Evolutionary conservation across 495 filamentous ascomycete species (phyloP).

Genomic region (Amphirosellinia nigrospora): DNA sequence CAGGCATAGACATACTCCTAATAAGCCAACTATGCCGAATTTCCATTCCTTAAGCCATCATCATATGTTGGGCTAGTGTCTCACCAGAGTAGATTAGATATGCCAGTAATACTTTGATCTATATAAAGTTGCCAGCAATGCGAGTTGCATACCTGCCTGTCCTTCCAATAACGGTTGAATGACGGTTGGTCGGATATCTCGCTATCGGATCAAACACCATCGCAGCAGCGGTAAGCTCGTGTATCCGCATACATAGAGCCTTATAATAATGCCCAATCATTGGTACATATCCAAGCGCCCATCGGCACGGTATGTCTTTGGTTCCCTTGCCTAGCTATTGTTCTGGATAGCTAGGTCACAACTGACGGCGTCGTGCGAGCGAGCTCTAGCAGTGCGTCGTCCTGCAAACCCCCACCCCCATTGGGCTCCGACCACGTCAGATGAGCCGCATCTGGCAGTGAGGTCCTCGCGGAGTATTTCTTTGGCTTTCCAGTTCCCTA

Average conservation of each 20-base stretch:
- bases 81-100: neutral
- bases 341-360: slow-evolving; percentile 7
- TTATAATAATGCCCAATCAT: slow-evolving; percentile 15
- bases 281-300: slow-evolving; percentile 11
- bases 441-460: slow-evolving; percentile 29
- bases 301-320: neutral
- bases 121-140: neutral
- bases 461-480: slow-evolving; percentile 8
- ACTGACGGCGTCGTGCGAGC: slow-evolving; percentile 10
- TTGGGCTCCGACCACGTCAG: slow-evolving; percentile 42
- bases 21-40: neutral
- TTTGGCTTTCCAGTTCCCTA: slow-evolving; percentile 7
- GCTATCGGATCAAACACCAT: neutral
- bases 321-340: neutral
- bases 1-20: slow-evolving; percentile 24
- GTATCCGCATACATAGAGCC: slow-evolving; percentile 4
- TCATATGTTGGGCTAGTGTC: neutral
- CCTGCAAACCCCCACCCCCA: slow-evolving; percentile 29
- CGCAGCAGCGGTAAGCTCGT: slow-evolving; percentile 2
- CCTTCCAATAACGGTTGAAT: neutral
- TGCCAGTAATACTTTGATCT: slow-evolving; percentile 5
- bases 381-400: neutral
- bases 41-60: neutral
- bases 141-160: neutral
- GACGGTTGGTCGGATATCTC: slow-evolving; percentile 3